These are phyloP conservation scores for Thelonectria rubi DNA, from an alignment of 2,329 filamentous ascomycete species.

Conservation along the genomic window DNA sequence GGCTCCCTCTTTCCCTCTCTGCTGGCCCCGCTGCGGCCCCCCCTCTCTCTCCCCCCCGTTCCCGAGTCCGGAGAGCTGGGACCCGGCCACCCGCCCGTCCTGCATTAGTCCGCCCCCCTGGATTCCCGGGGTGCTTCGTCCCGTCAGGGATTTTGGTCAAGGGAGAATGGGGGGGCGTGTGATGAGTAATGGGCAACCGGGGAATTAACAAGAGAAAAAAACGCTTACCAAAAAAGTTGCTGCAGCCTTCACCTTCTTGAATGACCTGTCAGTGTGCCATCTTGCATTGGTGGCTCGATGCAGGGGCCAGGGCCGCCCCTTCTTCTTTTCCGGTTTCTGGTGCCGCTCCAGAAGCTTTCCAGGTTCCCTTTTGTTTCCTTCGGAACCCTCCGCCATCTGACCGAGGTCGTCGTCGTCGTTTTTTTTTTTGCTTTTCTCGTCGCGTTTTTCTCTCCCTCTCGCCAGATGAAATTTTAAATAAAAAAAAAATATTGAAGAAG, in stretches of 20 bases:
- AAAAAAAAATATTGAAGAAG: too few species aligned
- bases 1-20: constrained; percentile 5
- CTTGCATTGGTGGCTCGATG: constrained; percentile 37
- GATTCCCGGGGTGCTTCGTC: constrained; percentile 1
- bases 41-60: too few species aligned
- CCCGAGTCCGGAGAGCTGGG: constrained; percentile 40
- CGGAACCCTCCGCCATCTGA: not conserved
- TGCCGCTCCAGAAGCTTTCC: constrained; percentile 33
- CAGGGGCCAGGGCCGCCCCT: too few species aligned
- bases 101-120: constrained; percentile 37
- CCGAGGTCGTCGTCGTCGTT: too few species aligned
- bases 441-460: too few species aligned
- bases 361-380: constrained; percentile 5
- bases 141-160: too few species aligned
- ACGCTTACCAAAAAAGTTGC: too few species aligned
- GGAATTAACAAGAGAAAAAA: constrained; percentile 11
- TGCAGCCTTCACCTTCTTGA: too few species aligned
- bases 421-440: too few species aligned
- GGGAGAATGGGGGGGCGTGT: too few species aligned
- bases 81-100: constrained; percentile 34
- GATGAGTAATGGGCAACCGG: not conserved
- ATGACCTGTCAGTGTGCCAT: constrained; percentile 41
- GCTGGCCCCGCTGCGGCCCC: constrained; percentile 21
- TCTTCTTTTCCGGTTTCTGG: constrained; percentile 21
- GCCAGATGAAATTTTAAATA: too few species aligned